Evolutionary conservation across 2,329 filamentous ascomycete species (phyloP), one percentile per base, ranked within the genome.

Genomic region (Lachnellula subtilissima): DNA sequence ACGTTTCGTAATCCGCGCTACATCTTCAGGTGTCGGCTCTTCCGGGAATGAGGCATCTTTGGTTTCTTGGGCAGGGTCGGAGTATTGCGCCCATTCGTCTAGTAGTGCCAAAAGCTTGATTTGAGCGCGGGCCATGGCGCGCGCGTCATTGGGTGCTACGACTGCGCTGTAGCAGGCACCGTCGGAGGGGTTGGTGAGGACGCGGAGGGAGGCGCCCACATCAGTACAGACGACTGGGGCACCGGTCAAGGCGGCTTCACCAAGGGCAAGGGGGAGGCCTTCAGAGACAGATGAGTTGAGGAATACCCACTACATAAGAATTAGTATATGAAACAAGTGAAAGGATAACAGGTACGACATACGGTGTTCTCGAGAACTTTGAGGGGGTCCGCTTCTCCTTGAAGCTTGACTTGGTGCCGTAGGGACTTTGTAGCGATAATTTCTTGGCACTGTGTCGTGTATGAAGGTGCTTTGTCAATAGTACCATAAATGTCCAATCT

Each of bases 121-220:
- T 63, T 87, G 84, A 0, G 84, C 84, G 23, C 78, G 74, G 1
- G 83, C 84, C 1, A 87, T 73, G 4, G 79, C 78, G 39, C 76
- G 75, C 4, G 83, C 77, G 65, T 87, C 84, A 62, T 86, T 86
- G 2, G 83, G 84, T 14, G 83, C 80, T 2, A 86, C 82, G 5
- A 86, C 80, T 55, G 82, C 83, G 59, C 81, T 83, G 71, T 82
- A 86, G 4, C 76, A 72, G 61, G 63, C 65, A 17, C 73, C 75
- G 48, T 74, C 73, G 50, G 78, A 75, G 0, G 76, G 78, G 59
- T 82, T 78, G 0, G 79, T 83, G n/a, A 83, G 71, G 0, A 83
- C 79, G 25, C 79, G 73, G 2, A 79, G 73, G 1, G 78, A 81
- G 8, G 80, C 79, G 32, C 79, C 79, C 6, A 82, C 79, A 58